phyloP scores from a whole-genome alignment of 495 filamentous ascomycete species.

The Aspergillus taichungensis region DNA sequence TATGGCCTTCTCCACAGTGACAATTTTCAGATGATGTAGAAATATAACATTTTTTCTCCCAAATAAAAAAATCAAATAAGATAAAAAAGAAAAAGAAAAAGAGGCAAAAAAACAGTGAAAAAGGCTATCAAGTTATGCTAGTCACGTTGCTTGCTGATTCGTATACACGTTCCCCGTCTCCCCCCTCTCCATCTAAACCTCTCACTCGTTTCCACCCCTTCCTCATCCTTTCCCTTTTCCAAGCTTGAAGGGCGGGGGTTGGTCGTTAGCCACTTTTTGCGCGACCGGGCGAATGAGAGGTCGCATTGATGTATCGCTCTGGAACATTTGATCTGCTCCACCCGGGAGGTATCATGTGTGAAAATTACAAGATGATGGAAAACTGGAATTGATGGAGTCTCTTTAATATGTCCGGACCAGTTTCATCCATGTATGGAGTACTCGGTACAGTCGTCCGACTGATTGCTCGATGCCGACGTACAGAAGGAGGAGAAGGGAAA shows the following conservation, averaged over 20 bases:
- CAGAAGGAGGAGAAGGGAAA: no score
- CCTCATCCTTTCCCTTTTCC: background rate
- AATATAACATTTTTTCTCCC: no score
- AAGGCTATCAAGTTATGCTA: background rate
- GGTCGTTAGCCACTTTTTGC: background rate
- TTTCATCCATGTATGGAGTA: no score
- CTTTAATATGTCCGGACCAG: no score
- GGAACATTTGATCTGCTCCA: slow-evolving; percentile 1
- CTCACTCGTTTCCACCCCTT: background rate
- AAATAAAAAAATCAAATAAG: no score
- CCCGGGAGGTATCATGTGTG: no score
- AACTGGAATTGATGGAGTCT: no score
- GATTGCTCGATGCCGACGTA: no score
- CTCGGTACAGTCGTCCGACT: no score
- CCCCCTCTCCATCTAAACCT: background rate
- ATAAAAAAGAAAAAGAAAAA: background rate
- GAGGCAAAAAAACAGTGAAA: background rate
- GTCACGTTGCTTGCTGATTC: background rate
- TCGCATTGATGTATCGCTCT: slow-evolving; percentile 5
- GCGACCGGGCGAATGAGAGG: slow-evolving; percentile 5
- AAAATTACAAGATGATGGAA: no score
- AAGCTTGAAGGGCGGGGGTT: background rate
- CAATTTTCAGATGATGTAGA: no score
- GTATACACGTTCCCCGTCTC: background rate
- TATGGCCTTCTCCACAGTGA: no score